Percentiles rank a stretch among this genome's conserved stretches.
Evolutionary conservation across 371 early-diverging fungal genomes (phyloP).

Genomic region (Dipsacomyces acuminosporus): DNA sequence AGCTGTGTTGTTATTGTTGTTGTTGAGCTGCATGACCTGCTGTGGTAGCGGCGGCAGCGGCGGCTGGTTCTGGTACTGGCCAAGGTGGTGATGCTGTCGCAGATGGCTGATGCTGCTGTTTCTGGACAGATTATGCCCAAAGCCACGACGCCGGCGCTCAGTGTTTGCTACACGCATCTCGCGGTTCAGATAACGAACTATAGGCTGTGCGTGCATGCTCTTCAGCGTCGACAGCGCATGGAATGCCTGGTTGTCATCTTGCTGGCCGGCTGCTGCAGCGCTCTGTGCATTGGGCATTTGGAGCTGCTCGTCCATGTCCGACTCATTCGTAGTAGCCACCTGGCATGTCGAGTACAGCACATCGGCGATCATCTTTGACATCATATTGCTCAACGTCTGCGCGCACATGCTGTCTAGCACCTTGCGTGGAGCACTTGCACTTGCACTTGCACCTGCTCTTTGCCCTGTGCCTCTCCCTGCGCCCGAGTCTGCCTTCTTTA

Average conservation of each 20-base stretch:
- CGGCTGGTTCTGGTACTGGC: conserved; percentile 27
- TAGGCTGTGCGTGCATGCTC: conserved; percentile 44
- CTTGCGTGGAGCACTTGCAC: neutral
- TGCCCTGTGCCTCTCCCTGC: conserved; percentile 1
- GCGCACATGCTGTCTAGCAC: conserved; percentile 19
- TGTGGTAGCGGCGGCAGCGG: conserved; percentile 40
- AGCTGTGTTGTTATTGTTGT: conserved; percentile 3
- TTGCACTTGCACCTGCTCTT: neutral
- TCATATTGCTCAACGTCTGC: conserved; percentile 28
- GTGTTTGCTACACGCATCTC: conserved; percentile 38
- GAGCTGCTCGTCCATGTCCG: conserved; percentile 2
- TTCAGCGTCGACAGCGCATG: conserved; percentile 40
- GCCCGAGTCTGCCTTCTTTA: neutral
- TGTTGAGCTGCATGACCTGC: conserved; percentile 3
- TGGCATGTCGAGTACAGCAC: conserved; percentile 36
- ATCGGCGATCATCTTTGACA: conserved; percentile 40
- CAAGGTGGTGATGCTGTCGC: conserved; percentile 21
- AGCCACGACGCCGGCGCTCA: conserved; percentile 31
- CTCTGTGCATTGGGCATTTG: neutral
- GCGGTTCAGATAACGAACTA: conserved; percentile 34
- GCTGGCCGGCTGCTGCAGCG: no score
- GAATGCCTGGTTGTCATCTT: no score
- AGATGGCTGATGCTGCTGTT: conserved; percentile 38
- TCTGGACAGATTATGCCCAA: conserved; percentile 34
- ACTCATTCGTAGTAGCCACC: conserved; percentile 18